A percentile compares a stretch with the other conserved stretches of the same genome.
Conservation (phyloP, 2,329 filamentous ascomycete species). For the Penicillium sp. region DNA sequence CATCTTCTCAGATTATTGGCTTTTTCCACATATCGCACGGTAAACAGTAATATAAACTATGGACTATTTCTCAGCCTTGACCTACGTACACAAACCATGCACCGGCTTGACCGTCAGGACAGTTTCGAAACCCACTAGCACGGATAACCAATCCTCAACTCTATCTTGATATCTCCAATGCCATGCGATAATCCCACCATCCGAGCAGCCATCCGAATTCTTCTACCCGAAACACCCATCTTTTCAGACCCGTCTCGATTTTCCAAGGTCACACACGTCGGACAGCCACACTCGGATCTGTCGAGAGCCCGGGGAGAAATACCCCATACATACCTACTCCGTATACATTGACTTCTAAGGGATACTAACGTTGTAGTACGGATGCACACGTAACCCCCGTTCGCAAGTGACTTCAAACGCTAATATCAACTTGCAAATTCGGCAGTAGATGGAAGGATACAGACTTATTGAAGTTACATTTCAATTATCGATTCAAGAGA, state of each 20-base stretch:
- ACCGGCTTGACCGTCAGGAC: not conserved
- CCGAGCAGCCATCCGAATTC: not conserved
- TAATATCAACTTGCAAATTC: too few species aligned
- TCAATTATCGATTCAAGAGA: too few species aligned
- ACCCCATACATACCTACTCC: not conserved
- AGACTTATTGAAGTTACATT: too few species aligned
- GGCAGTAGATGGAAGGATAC: too few species aligned
- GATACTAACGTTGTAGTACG: not conserved
- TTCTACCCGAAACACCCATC: not conserved
- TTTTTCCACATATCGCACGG: not conserved
- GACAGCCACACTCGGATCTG: not conserved
- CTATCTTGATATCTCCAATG: not conserved
- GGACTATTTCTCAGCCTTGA: not conserved
- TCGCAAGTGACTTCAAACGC: too few species aligned
- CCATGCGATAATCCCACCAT: not conserved
- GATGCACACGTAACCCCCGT: conserved; percentile 5
- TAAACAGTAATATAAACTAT: not conserved
- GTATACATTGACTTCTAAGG: too few species aligned
- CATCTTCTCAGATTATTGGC: conserved; percentile 11
- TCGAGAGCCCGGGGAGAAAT: not conserved
- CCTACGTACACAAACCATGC: not conserved
- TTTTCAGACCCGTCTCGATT: not conserved
- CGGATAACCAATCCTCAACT: not conserved
- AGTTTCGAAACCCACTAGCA: not conserved
- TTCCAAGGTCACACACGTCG: not conserved